Evolutionary conservation across 148 eudicot genomes (phyloP).

Genomic region (Amaranthus hypochondriacus): DNA sequence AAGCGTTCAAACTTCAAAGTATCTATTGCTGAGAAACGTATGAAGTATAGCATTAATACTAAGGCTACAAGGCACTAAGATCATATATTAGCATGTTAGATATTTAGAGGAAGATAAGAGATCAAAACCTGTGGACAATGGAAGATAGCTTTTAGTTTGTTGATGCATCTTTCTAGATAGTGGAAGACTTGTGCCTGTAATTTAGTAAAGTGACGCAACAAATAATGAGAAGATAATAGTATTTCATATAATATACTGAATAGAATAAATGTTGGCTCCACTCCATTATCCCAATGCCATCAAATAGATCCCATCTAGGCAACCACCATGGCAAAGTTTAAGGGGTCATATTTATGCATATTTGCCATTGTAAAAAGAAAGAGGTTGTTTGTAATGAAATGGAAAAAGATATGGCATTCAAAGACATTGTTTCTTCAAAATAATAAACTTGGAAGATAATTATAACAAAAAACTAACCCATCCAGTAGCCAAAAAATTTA

Average conservation of each 20-base stretch:
- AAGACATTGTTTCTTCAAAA: neutral
- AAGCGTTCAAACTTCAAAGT: neutral
- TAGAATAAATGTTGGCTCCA: neutral
- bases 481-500: neutral
- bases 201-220: slow-evolving; percentile 1
- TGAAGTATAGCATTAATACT: neutral
- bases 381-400: neutral
- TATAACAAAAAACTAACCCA: neutral
- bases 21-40: neutral
- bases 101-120: neutral
- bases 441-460: neutral
- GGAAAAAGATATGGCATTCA: neutral
- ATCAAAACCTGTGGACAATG: slow-evolving; percentile 36
- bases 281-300: neutral
- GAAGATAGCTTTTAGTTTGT: slow-evolving; percentile 28
- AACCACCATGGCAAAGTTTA: neutral
- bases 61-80: neutral
- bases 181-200: slow-evolving; percentile 34
- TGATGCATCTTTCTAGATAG: slow-evolving; percentile 34
- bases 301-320: neutral
- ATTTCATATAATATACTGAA: neutral
- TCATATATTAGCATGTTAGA: neutral
- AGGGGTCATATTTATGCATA: neutral
- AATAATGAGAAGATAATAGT: neutral
- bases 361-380: neutral